Percentiles rank a stretch among this genome's conserved stretches.
phyloP scores from a whole-genome alignment of 306 rosid species.

The Cicer chorassanicum region DNA sequence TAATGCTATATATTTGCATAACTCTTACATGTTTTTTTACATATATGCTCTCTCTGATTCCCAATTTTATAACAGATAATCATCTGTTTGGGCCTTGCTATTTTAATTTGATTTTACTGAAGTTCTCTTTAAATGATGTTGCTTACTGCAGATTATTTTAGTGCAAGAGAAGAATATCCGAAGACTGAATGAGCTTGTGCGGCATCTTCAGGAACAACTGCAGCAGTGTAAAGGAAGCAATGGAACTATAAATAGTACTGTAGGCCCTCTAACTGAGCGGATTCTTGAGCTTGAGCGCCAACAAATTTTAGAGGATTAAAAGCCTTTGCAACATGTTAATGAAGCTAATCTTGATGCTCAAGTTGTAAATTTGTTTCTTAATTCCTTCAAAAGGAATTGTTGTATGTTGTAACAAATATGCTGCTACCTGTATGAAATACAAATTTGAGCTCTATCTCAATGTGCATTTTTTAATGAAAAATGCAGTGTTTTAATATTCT shows the following conservation, averaged over 20 bases:
- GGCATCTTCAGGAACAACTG: slow-evolving; percentile 71
- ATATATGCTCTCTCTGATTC: slow-evolving; percentile 5
- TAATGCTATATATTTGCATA: slow-evolving; percentile 3
- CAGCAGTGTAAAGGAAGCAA: slow-evolving; percentile 62
- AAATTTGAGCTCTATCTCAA: slow-evolving; percentile 39
- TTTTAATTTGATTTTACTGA: slow-evolving; percentile 16
- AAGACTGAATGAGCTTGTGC: slow-evolving; percentile 72
- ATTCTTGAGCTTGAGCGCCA: slow-evolving; percentile 66
- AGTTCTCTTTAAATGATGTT: slow-evolving; percentile 35
- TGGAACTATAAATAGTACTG: slow-evolving; percentile 54
- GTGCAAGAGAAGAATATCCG: slow-evolving; percentile 78
- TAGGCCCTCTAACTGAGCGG: slow-evolving; percentile 54
- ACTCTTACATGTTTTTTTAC: neutral
- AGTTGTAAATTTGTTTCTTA: slow-evolving; percentile 40
- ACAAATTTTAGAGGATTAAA: slow-evolving; percentile 61
- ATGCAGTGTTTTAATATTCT: slow-evolving; percentile 16
- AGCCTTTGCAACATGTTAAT: slow-evolving; percentile 34
- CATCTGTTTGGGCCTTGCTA: neutral
- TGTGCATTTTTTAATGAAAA: slow-evolving; percentile 28
- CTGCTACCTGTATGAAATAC: slow-evolving; percentile 31
- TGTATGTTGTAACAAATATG: slow-evolving; percentile 37
- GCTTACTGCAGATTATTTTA: slow-evolving; percentile 62
- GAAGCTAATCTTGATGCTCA: slow-evolving; percentile 18
- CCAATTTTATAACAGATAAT: neutral
- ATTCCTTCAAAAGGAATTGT: slow-evolving; percentile 29